Base-by-base conservation (phyloP, 306 rosid genomes). In the Oemleria cerasiformis region DNA sequence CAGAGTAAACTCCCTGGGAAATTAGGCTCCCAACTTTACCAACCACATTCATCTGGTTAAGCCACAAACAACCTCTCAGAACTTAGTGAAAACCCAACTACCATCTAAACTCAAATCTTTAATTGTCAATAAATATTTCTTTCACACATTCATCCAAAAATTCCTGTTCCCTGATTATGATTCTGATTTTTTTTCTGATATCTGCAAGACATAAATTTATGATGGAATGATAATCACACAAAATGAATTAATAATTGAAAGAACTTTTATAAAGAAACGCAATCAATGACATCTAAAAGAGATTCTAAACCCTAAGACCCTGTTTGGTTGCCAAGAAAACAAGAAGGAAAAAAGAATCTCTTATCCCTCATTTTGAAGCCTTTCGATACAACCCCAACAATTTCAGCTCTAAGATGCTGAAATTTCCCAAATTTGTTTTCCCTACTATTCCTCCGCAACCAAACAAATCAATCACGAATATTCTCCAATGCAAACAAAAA, bases 11-110 rank as follows among this genome's bases (percentile, higher is more conserved):
- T 53, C 98, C 96, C 82, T 88, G 91, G 8, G 87, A 70, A 72
- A 93, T 93, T 79, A 91, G 70, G 82, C 90, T 93, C 63, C 97
- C 92, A 86, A 93, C 90, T 85, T 39, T 93, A 25, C 94, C 98
- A 48, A 93, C 97, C 72, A 91, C 92, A 79, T 91, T 88, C 98
- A 93, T 93, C 67, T 82, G 76, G 70, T 75, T 76, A 56, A 78
- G 68, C 66, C 48, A 25, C 75, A 62, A 34, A 44, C 71, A 55
- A 74, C 70, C 83, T 51, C 73, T 77, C 70, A 61, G 75, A 85
- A 25, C 72, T 69, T 63, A 68, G 70, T 64, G 77, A 77, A 68
- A 40, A 67, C 70, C 69, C 73, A 69, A 63, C 49, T 47, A 60
- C 8, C 72, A 72, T 65, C 78, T 74, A 77, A 79, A 77, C 64